These are phyloP conservation scores for Cyclostephanos invisitatus DNA, from an alignment of 108 stramenopile species.

Conservation along the genomic window DNA sequence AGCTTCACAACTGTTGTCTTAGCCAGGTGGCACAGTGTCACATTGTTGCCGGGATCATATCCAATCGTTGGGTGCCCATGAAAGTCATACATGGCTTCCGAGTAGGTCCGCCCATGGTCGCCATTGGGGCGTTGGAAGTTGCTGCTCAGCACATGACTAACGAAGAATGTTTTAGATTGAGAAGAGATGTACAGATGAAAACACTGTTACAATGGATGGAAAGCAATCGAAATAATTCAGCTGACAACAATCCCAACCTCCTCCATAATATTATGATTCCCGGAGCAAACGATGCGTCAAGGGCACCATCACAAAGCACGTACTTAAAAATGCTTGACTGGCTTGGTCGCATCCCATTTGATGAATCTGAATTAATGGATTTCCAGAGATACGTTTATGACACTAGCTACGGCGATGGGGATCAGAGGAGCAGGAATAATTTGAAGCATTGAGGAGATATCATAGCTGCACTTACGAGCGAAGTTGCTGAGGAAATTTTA, in stretches of 20 bases:
- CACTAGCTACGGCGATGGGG: conserved; percentile 62
- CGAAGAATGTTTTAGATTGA: conserved; percentile 84
- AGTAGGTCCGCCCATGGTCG: conserved; percentile 86
- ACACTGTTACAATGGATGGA: conserved; percentile 85
- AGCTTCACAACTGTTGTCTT: conserved; percentile 85
- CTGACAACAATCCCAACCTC: conserved; percentile 45
- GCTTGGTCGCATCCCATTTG: conserved; percentile 87
- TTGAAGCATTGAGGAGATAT: conserved; percentile 82
- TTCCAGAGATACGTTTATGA: conserved; percentile 86
- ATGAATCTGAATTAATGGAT: conserved; percentile 82
- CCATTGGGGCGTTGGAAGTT: conserved; percentile 74
- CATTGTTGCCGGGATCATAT: conserved; percentile 84
- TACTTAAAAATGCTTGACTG: conserved; percentile 84
- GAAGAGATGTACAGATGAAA: conserved; percentile 87
- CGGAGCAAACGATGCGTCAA: conserved; percentile 63
- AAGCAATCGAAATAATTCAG: conserved; percentile 57
- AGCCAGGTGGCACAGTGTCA: conserved; percentile 90
- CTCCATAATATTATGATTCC: conserved; percentile 64
- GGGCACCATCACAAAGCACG: conserved; percentile 79
- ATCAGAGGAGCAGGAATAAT: conserved; percentile 73
- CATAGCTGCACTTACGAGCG: conserved; percentile 81
- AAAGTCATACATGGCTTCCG: conserved; percentile 78
- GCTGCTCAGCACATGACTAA: conserved; percentile 72
- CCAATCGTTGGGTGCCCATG: conserved; percentile 90
- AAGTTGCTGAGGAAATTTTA: conserved; percentile 79